Base-by-base conservation (phyloP, 1,284 basidiomycete species). In the Irpex lacteus region DNA sequence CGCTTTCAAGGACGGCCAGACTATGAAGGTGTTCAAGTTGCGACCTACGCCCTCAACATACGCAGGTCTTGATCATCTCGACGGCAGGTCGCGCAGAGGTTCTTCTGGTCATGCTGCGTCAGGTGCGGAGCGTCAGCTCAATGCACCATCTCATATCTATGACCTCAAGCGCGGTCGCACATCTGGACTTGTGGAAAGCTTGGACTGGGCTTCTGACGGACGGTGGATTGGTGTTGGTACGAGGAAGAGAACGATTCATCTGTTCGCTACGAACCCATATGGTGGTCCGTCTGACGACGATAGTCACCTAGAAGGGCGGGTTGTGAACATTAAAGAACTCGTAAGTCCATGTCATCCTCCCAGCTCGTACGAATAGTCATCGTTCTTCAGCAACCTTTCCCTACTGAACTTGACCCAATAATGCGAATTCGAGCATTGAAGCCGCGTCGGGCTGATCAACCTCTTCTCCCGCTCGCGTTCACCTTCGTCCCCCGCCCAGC, bases 241-340 rank as follows among this genome's bases (percentile, higher is more conserved):
- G 58, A 71, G 79, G 70, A 87, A 87, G 68, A 74, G 88, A 56
- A 89, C 85, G 0, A 73, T 88, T 50, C 91, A 96, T 76, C 76
- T 95, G 0, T 95, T 92, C 72, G 85, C 90, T 7, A 79, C 90
- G 19, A 89, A 91, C 70, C 91, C 92, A 0, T 87, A 87, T 62
- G 92, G 92, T 0, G 92, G 94, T 2, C 80, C 79, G 60, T 80
- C 90, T 0, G 85, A 91, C 71, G 77, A 84, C 6, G 71, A 73
- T n/a, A 90, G 88, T 63, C 91, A 94, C 76, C 71, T 88, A 44
- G 79, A 83, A 40, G 81, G 82, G 2, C 80, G 77, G 70, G 85
- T 91, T 0, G 72, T 78, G 71, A 91, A 93, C 68, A 75, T 79
- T 1, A 73, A 75, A 6, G 80, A 81, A 60, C 69, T 83, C 63